Evolutionary conservation across 257 asterid genomes (phyloP), one percentile per base, ranked within the genome.

Genomic region (Misopates orontium): DNA sequence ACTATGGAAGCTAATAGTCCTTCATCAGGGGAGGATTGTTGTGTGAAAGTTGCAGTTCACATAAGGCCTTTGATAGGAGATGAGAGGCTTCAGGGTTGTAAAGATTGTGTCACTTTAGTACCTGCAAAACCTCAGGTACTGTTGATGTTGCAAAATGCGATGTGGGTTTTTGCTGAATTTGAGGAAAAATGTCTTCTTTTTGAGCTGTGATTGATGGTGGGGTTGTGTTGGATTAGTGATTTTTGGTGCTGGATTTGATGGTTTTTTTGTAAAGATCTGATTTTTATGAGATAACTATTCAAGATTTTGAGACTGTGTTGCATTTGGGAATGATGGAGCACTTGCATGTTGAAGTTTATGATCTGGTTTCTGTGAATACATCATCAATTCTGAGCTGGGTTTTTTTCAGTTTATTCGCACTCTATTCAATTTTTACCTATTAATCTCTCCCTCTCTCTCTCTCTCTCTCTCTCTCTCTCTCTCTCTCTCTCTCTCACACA

Each of bases 11-110:
- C 80, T 18, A 78, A 73, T 77, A 71, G 78, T 65, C 78, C 80
- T 63, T 71, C 87, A 20, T 71, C 87, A 20, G 98, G 84, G 28
- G 99, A 88, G 71, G 95, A 94, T 80, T 94, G 99, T 23, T 94
- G 95, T 83, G 98, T 94, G 10, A 94, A 94, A 82, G 99, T 94
- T 28, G 98, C 98, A 16, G 95, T 94, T 81, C 98, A 94, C 70
- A 77, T 87, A 13, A 80, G 99, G 80, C 99, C 99, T 56, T 91
- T 90, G 64, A 80, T 94, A 53, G 99, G 96, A 44, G 99, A 94
- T 76, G 99, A 94, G 75, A 87, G 71, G 80, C 86, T 94, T 76
- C 99, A 88, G 81, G 97, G 98, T 32, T 94, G 99, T 73, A 83
- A 90, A 69, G 99, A 94, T 79, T 94, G 99, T 78, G 99, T 88